These are phyloP conservation scores for Solanum verrucosum DNA, from an alignment of 257 asterid species.

Conservation along the genomic window DNA sequence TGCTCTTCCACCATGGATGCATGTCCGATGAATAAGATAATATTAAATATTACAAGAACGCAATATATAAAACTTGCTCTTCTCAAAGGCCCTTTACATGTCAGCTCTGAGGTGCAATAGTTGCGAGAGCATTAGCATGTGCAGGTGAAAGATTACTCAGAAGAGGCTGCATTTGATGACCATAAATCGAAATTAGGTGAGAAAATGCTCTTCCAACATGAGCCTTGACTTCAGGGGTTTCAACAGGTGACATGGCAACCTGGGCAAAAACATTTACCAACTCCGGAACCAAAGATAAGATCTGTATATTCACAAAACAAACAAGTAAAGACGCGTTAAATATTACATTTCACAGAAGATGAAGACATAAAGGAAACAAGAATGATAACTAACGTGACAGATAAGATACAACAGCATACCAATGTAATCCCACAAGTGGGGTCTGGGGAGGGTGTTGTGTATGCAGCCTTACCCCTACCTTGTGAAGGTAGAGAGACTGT, in stretches of 20 bases:
- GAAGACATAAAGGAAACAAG: background rate
- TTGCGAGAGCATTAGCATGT: constrained; percentile 82
- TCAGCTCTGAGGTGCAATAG: constrained; percentile 77
- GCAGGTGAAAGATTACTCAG: constrained; percentile 76
- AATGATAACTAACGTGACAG: background rate
- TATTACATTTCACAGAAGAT: background rate
- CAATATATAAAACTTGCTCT: background rate
- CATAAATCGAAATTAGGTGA: constrained; percentile 73
- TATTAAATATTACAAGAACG: background rate
- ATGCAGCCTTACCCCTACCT: background rate
- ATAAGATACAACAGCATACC: background rate
- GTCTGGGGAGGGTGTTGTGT: background rate
- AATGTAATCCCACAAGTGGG: background rate
- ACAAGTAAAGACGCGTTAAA: background rate
- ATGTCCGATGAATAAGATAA: background rate
- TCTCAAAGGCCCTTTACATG: background rate
- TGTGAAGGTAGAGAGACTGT: background rate
- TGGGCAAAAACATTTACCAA: constrained; percentile 85
- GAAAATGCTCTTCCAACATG: constrained; percentile 87
- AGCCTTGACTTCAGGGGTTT: constrained; percentile 77
- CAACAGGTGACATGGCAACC: constrained; percentile 71
- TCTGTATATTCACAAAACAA: constrained; percentile 34
- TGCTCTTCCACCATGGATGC: constrained; percentile 4
- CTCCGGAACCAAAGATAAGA: constrained; percentile 65
- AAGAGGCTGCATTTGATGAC: constrained; percentile 92